Percentiles rank a stretch among this genome's conserved stretches.
These are phyloP conservation scores for Calonectria fujianensis DNA, from an alignment of 2,329 filamentous ascomycete species.

Conservation along the genomic window DNA sequence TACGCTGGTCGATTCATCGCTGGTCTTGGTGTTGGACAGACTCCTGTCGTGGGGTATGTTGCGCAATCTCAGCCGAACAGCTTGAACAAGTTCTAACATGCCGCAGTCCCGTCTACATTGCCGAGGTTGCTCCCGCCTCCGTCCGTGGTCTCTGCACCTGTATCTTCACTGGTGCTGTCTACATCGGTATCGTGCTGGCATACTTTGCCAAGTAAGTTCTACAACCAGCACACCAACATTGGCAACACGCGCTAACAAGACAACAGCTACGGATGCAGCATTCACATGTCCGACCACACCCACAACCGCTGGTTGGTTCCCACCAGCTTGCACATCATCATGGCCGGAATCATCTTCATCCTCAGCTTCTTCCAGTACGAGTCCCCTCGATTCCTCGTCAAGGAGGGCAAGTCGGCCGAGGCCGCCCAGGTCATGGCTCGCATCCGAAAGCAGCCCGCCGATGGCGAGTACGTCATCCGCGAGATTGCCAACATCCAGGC, in stretches of 20 bases:
- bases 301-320: constrained; percentile 78
- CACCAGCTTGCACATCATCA: constrained; percentile 85
- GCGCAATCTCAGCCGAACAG: neutral
- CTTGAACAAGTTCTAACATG: constrained; percentile 22
- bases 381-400: constrained; percentile 83
- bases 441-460: constrained; percentile 75
- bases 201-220: constrained; percentile 74
- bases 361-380: constrained; percentile 82
- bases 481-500: constrained; percentile 80
- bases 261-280: constrained; percentile 75
- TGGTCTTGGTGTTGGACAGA: constrained; percentile 80
- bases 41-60: constrained; percentile 75
- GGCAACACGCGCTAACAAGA: neutral
- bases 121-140: constrained; percentile 81
- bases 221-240: neutral
- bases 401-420: constrained; percentile 75
- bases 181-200: constrained; percentile 85
- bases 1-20: constrained; percentile 81
- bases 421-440: constrained; percentile 73
- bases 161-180: constrained; percentile 74
- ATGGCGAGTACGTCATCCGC: constrained; percentile 76
- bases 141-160: constrained; percentile 84
- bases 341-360: constrained; percentile 81
- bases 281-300: constrained; percentile 69
- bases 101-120: constrained; percentile 78